Base-by-base conservation (phyloP, 2,329 filamentous ascomycete genomes). In the Diaporthe capsici region DNA sequence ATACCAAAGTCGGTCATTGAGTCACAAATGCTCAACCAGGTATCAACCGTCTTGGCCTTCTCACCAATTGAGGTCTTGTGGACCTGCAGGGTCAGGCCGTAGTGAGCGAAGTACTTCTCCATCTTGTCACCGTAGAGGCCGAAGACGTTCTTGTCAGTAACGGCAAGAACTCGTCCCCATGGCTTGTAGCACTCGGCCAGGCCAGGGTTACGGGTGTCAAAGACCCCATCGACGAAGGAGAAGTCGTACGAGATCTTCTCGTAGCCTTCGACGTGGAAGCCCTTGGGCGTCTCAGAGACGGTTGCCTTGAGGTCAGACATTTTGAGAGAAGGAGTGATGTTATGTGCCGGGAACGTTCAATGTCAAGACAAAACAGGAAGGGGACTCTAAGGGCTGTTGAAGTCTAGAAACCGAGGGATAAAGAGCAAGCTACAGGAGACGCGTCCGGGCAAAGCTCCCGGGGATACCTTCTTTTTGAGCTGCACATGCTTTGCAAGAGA, bases 231-330 rank as follows among this genome's bases (percentile, higher is more conserved):
- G 63, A 94, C 88, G 83, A 94, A 94, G 73, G 91, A 90, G 82
- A 94, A 94, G 84, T 94, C 92, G 82, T 94, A 94, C 81, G 93
- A 90, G 81, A 94, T 94, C 87, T 93, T 94, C 86, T 94, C 93
- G 79, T 93, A 94, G 34, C 93, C 93, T 79, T 92, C 90, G 76
- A 94, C 92, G 78, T 93, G 90, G 84, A 94, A 94, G 51, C 92
- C 93, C 76, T 87, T 86, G 79, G 87, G 84, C 77, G 91, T 94
- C 84, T 92, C 89, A 76, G 87, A 84, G 78, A 94, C 92, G 72
- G 88, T 88, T 75, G 92, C 92, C 80, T 90, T 92, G 82, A 93
- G 88, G 82, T 94, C 92, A 81, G 92, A 94, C 92, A 94, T 94
- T 77, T 78, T 86, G 81, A 63, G 47, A 20, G 28, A 28, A 71